Conservation (phyloP, 257 asterid genomes). For the Solanum infundibuliforme region DNA sequence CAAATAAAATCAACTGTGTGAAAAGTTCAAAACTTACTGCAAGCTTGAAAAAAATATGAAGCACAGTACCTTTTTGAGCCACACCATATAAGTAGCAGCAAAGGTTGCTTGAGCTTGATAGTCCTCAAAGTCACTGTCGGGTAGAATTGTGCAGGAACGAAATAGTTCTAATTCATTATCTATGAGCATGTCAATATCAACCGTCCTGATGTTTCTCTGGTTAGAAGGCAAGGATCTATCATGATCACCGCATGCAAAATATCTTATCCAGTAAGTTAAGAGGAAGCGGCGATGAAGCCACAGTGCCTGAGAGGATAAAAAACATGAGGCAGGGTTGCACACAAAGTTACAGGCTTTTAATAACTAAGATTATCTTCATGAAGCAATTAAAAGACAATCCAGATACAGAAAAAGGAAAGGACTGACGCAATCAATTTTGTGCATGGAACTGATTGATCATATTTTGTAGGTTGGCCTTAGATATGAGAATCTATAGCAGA, state of each 20-base stretch:
- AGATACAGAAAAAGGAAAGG: background rate
- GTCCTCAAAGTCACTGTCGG: constrained; percentile 61
- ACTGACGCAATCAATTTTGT: background rate
- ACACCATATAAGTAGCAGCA: constrained; percentile 63
- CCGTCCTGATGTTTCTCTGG: background rate
- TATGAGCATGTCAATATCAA: constrained; percentile 19
- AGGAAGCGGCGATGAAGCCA: constrained; percentile 98
- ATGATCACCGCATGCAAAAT: constrained; percentile 15
- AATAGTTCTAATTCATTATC: constrained; percentile 42
- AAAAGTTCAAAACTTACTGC: background rate
- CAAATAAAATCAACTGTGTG: background rate
- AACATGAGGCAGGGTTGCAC: background rate
- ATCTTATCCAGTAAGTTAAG: constrained; percentile 57
- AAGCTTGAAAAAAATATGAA: background rate
- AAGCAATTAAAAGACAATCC: background rate
- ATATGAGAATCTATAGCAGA: background rate
- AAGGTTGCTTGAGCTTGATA: constrained; percentile 64
- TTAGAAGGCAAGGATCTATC: constrained; percentile 3
- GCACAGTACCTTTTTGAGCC: constrained; percentile 65
- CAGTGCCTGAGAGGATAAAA: constrained; percentile 38
- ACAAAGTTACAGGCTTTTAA: background rate
- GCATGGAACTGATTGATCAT: background rate
- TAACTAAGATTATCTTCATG: background rate
- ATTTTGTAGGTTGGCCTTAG: background rate
- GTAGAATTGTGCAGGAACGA: constrained; percentile 39